These are phyloP conservation scores for Crucibulum laeve DNA, from an alignment of 768 basidiomycete species.

Conservation along the genomic window DNA sequence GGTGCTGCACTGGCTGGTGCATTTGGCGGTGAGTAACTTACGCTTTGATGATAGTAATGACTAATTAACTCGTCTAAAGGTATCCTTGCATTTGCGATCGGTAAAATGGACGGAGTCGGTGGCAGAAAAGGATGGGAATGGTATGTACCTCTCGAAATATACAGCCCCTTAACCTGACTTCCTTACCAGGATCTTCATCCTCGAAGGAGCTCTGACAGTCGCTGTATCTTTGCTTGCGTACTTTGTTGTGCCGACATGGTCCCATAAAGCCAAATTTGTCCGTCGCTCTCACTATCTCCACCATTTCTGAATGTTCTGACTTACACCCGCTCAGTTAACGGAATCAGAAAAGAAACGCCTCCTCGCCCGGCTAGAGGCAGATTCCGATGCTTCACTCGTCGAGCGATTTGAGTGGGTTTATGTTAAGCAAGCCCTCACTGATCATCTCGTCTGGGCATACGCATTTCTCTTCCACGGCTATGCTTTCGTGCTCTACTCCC, in stretches of 20 bases:
- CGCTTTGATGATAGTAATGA: background rate
- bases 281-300: conserved; percentile 17
- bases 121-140: conserved; percentile 60
- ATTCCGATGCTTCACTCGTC: conserved; percentile 48
- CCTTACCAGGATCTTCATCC: conserved; percentile 48
- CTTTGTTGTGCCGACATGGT: conserved; percentile 56
- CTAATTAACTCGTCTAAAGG: conserved; percentile 24
- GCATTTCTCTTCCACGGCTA: conserved; percentile 59
- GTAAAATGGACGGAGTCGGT: conserved; percentile 58
- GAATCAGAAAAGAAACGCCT: conserved; percentile 47
- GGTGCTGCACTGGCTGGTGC: conserved; percentile 61
- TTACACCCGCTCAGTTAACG: conserved; percentile 34
- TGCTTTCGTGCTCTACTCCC: conserved; percentile 53
- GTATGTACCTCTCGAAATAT: conserved; percentile 16
- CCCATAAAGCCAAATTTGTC: conserved; percentile 53
- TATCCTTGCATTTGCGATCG: conserved; percentile 54
- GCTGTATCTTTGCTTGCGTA: conserved; percentile 43
- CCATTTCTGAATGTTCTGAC: background rate
- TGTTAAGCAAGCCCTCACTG: conserved; percentile 50
- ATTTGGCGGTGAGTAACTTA: conserved; percentile 45
- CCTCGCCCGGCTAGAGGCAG: conserved; percentile 41
- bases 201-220: conserved; percentile 51
- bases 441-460: conserved; percentile 59
- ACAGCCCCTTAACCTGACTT: background rate
- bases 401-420: conserved; percentile 57